phyloP scores from a whole-genome alignment of 805 yeast species.

The Yamadazyma phyllophila region DNA sequence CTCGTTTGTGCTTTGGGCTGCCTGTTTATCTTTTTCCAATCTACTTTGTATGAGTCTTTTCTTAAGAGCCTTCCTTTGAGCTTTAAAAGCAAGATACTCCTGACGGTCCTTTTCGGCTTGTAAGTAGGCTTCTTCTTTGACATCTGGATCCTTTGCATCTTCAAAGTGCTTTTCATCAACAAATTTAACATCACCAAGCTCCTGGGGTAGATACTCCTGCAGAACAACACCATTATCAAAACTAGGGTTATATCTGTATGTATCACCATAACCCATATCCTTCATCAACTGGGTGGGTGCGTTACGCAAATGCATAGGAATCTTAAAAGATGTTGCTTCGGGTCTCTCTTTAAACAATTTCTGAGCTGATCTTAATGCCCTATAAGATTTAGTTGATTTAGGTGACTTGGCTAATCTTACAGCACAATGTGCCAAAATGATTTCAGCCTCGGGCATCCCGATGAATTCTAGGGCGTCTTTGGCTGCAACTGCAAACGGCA shows the following conservation, averaged over 20 bases:
- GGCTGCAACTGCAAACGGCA: slow-evolving; percentile 84
- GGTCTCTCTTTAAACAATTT: slow-evolving; percentile 56
- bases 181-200: slow-evolving; percentile 43
- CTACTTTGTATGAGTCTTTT: slow-evolving; percentile 6
- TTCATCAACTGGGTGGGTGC: slow-evolving; percentile 94
- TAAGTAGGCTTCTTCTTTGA: slow-evolving; percentile 14
- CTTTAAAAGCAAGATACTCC: slow-evolving; percentile 21
- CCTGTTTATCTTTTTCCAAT: not conserved
- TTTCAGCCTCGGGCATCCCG: slow-evolving; percentile 94
- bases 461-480: slow-evolving; percentile 85
- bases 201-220: slow-evolving; percentile 76
- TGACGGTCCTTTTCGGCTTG: slow-evolving; percentile 15
- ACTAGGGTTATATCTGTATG: slow-evolving; percentile 87
- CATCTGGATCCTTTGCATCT: slow-evolving; percentile 17
- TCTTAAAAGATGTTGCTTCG: slow-evolving; percentile 56
- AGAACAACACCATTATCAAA: slow-evolving; percentile 66
- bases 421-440: slow-evolving; percentile 87
- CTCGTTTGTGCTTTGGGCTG: not conserved
- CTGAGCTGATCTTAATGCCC: slow-evolving; percentile 74
- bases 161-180: slow-evolving; percentile 61
- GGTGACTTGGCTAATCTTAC: slow-evolving; percentile 83
- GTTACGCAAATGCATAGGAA: slow-evolving; percentile 83
- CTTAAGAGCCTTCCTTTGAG: slow-evolving; percentile 10
- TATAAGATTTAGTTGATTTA: slow-evolving; percentile 82
- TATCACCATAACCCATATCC: slow-evolving; percentile 79